Conservation (phyloP, 164 flowering plant genomes). For the Chimonanthus praecox region DNA sequence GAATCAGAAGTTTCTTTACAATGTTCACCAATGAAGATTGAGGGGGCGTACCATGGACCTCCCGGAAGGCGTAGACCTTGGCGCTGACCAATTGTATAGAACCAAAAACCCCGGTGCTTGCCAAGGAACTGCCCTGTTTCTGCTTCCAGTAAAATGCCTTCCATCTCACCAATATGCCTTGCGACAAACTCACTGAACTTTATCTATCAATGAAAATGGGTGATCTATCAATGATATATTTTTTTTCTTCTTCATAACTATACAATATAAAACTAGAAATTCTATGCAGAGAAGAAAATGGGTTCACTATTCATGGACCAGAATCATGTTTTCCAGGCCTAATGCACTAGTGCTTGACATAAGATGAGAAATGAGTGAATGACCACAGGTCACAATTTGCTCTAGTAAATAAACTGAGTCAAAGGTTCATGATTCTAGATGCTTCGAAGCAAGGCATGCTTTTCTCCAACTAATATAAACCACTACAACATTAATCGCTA, state of each 20-base stretch:
- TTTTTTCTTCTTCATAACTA: background rate
- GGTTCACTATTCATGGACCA: background rate
- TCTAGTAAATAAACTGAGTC: background rate
- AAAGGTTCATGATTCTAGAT: background rate
- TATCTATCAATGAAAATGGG: constrained; percentile 35
- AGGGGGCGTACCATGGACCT: constrained; percentile 81
- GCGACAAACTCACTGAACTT: constrained; percentile 96
- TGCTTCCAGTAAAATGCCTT: constrained; percentile 91
- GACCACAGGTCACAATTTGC: background rate
- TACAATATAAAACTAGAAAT: background rate
- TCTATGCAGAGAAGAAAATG: background rate
- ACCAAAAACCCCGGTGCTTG: constrained; percentile 91
- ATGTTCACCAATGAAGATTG: background rate
- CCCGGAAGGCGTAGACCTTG: constrained; percentile 97
- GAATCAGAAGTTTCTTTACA: background rate
- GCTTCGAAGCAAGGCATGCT: background rate
- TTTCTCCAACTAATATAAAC: background rate
- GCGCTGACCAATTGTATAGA: constrained; percentile 93
- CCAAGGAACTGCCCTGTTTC: constrained; percentile 92
- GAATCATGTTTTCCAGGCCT: background rate
- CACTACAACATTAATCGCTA: background rate
- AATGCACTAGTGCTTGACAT: background rate
- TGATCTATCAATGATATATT: background rate
- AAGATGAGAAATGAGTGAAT: background rate
- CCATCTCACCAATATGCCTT: constrained; percentile 87